Percentiles rank a stretch among this genome's conserved stretches.
Conservation (phyloP, 2,329 filamentous ascomycete species). For the Fusarium torreyae region DNA sequence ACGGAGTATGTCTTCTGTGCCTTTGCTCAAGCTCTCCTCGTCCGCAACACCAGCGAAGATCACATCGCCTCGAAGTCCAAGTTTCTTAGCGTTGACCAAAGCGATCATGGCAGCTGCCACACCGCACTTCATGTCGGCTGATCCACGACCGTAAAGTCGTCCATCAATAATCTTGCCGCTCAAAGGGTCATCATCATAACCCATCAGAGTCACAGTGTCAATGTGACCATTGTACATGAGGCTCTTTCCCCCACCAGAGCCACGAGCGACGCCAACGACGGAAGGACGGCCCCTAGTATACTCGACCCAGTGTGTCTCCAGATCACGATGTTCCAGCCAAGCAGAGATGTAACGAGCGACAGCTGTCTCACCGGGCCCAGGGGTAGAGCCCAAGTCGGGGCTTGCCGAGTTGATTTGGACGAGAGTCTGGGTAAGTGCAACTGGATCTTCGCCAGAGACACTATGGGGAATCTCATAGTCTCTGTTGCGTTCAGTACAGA, state of each 20-base stretch:
- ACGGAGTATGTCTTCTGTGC: slow-evolving; percentile 64
- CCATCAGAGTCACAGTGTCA: slow-evolving; percentile 65
- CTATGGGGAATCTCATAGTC: slow-evolving; percentile 64
- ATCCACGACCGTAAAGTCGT: slow-evolving; percentile 62
- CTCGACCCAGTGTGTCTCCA: slow-evolving; percentile 67
- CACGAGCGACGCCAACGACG: slow-evolving; percentile 63
- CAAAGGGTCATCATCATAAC: slow-evolving; percentile 63
- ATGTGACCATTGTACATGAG: slow-evolving; percentile 69
- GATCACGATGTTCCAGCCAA: slow-evolving; percentile 67
- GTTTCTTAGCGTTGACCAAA: slow-evolving; percentile 56
- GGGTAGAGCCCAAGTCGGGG: slow-evolving; percentile 57
- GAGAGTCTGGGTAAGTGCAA: slow-evolving; percentile 61
- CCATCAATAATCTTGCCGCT: slow-evolving; percentile 59
- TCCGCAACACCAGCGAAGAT: slow-evolving; percentile 69
- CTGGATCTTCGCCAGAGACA: slow-evolving; percentile 59
- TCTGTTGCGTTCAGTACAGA: slow-evolving; percentile 73
- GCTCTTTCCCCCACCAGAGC: slow-evolving; percentile 62
- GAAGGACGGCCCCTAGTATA: slow-evolving; percentile 63
- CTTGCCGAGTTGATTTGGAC: slow-evolving; percentile 67
- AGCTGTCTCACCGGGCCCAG: slow-evolving; percentile 62
- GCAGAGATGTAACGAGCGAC: slow-evolving; percentile 63
- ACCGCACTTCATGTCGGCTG: slow-evolving; percentile 67
- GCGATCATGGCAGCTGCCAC: slow-evolving; percentile 63
- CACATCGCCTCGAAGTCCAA: slow-evolving; percentile 62
- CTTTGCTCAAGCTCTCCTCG: slow-evolving; percentile 66